Base-by-base conservation (phyloP, 495 filamentous ascomycete species). In the Penicillium paradoxum region DNA sequence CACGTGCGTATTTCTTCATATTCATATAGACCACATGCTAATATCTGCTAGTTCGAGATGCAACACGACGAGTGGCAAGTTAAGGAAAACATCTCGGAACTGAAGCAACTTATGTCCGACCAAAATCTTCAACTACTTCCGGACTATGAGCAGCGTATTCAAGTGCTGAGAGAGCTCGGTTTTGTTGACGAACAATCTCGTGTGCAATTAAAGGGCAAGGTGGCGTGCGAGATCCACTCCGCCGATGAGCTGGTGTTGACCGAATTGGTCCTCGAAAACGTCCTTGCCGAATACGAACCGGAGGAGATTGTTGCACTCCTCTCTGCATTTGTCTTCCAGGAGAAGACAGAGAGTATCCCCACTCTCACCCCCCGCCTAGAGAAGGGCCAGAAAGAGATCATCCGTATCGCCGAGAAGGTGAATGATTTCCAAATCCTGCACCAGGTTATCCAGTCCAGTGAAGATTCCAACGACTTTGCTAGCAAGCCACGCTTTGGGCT, bases 191-290 rank as follows among this genome's bases (percentile, higher is more conserved):
- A 84, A 1, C 80, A 83, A 40, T 84, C 80, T 30, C 83, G 90
- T 40, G 92, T 97, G 29, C 86, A 91, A 71, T 78, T 98, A 54
- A 98, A 98, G 73, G 93, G 93, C 67, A 96, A 97, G 71, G 93
- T 98, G 27, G 93, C 93, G 15, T 98, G 93, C 73, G 93, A 98
- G 77, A 89, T 98, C 56, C 95, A 97, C 73, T 96, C 92, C 4
- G 90, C 92, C 15, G 93, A 96, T 64, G 93, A 97, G 69, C 81
- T 98, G n/a, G 91, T 97, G 7, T 81, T 98, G 22, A 98, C 93
- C 1, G 93, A 98, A 66, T 80, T 98, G 4, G 85, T 98, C 42
- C 83, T 98, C 14, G 95, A 98, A 59, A 98, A 98, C 66, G 90
- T 96, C 6, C 83, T 98, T 3, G 90, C 91, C 17, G 88, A 95